Conservation (phyloP, 305 asterid genomes). For the Andrographis paniculata region DNA sequence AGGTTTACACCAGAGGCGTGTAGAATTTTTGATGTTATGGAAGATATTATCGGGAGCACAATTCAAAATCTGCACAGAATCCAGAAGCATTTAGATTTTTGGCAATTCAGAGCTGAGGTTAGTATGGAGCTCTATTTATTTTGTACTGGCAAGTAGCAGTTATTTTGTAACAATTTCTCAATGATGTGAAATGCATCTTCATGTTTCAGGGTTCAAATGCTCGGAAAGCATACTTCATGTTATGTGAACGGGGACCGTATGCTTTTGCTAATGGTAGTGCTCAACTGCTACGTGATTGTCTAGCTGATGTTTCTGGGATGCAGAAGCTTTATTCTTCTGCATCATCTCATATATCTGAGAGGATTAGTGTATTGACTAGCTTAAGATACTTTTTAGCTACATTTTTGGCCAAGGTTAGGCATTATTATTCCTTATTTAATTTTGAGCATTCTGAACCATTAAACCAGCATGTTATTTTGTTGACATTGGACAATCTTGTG, state of each 20-base stretch:
- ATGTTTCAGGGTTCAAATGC: constrained; percentile 63
- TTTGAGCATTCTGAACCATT: too few species aligned
- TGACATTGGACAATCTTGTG: too few species aligned
- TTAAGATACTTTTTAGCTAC: constrained; percentile 71
- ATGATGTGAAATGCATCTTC: constrained; percentile 10
- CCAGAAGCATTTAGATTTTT: constrained; percentile 71
- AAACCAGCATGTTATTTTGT: not conserved
- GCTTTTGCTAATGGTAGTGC: constrained; percentile 66
- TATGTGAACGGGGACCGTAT: constrained; percentile 81
- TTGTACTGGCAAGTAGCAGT: constrained; percentile 12
- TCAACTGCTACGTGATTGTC: constrained; percentile 52
- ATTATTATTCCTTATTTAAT: not conserved
- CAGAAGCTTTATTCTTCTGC: constrained; percentile 57
- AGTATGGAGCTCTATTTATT: constrained; percentile 21
- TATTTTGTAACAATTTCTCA: constrained; percentile 5
- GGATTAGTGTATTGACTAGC: constrained; percentile 61
- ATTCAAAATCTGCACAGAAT: constrained; percentile 68
- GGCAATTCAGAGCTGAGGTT: constrained; percentile 92
- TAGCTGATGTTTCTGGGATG: constrained; percentile 59
- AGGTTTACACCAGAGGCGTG: constrained; percentile 48
- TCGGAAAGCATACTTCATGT: constrained; percentile 78
- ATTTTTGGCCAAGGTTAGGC: constrained; percentile 85
- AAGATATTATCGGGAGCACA: constrained; percentile 65
- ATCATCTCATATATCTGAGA: constrained; percentile 74
- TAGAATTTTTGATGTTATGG: constrained; percentile 50